Evolutionary conservation across 345 rosid genomes (phyloP).

Genomic region (Rubroshorea leprosula): DNA sequence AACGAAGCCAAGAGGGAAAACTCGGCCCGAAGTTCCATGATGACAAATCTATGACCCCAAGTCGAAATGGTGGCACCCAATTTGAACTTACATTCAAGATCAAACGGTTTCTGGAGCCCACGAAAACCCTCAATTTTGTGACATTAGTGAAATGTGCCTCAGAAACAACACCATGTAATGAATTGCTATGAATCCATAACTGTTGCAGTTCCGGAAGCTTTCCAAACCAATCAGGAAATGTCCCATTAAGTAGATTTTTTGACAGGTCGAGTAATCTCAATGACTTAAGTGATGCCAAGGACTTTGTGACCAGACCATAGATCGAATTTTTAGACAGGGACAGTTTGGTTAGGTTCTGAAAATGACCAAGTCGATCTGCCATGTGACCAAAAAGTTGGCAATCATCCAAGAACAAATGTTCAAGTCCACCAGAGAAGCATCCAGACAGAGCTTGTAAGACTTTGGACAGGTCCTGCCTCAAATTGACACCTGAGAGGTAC

Average conservation of each 20-base stretch:
- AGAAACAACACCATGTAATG: constrained; percentile 16
- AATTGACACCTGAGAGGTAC: neutral
- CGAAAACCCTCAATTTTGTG: constrained; percentile 8
- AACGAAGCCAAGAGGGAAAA: constrained; percentile 22
- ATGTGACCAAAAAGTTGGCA: constrained; percentile 14
- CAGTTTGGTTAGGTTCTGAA: constrained; percentile 8
- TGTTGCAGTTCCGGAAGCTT: constrained; percentile 1
- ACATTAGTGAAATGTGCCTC: constrained; percentile 25
- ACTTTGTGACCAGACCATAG: constrained; percentile 19
- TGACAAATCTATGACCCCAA: neutral
- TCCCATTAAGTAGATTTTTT: constrained; percentile 14
- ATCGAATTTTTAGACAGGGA: constrained; percentile 10
- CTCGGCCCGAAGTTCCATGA: constrained; percentile 24
- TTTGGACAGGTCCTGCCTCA: neutral
- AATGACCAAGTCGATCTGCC: constrained; percentile 1
- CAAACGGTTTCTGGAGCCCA: neutral
- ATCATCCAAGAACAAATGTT: neutral
- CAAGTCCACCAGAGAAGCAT: constrained; percentile 1
- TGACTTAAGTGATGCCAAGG: constrained; percentile 10
- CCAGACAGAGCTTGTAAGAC: neutral
- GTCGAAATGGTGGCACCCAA: constrained; percentile 20
- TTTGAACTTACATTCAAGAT: constrained; percentile 1
- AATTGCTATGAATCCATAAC: constrained; percentile 10
- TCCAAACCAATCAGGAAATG: constrained; percentile 15
- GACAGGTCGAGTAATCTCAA: constrained; percentile 9